phyloP scores from a whole-genome alignment of 768 basidiomycete genomes.

The Leucocoprinus birnbaumii region DNA sequence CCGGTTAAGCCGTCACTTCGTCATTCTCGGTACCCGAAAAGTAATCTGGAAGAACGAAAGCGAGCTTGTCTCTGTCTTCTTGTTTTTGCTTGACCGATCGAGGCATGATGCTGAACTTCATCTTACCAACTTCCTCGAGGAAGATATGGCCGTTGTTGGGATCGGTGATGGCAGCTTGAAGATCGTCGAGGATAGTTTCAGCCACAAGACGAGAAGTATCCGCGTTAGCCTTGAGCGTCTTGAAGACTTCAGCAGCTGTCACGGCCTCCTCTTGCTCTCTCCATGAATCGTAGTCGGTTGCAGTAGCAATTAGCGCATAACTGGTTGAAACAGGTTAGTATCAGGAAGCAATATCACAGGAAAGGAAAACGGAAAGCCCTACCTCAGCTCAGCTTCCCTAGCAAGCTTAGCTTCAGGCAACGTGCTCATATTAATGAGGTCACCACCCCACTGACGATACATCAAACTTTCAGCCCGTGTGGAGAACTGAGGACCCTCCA shows the following conservation, averaged over 20 bases:
- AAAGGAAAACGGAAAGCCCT: constrained; percentile 18
- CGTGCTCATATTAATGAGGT: constrained; percentile 96
- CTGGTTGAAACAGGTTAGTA: constrained; percentile 34
- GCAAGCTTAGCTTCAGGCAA: constrained; percentile 97
- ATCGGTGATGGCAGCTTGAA: constrained; percentile 43
- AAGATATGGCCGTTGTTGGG: constrained; percentile 38
- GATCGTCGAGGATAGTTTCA: constrained; percentile 63
- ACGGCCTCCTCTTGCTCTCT: constrained; percentile 76
- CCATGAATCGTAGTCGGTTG: constrained; percentile 98
- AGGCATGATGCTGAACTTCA: constrained; percentile 87
- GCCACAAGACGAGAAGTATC: constrained; percentile 80
- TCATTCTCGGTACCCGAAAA: constrained; percentile 31
- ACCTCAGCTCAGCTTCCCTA: constrained; percentile 93
- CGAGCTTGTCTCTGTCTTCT: constrained; percentile 66
- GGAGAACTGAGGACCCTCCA: constrained; percentile 98
- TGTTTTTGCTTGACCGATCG: constrained; percentile 46
- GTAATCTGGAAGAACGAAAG: constrained; percentile 77
- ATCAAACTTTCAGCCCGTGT: constrained; percentile 95
- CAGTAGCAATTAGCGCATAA: constrained; percentile 87
- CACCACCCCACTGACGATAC: constrained; percentile 91
- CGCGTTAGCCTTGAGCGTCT: constrained; percentile 84
- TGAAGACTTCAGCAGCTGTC: constrained; percentile 88
- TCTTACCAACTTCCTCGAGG: constrained; percentile 72
- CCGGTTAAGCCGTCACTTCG: too few relatives aligned
- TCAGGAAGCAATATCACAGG: background rate